Percentiles rank a stretch among this genome's conserved stretches.
Evolutionary conservation across 176 grass and related monocot species (phyloP).

Genomic region (Bolboschoenus planiculmis): DNA sequence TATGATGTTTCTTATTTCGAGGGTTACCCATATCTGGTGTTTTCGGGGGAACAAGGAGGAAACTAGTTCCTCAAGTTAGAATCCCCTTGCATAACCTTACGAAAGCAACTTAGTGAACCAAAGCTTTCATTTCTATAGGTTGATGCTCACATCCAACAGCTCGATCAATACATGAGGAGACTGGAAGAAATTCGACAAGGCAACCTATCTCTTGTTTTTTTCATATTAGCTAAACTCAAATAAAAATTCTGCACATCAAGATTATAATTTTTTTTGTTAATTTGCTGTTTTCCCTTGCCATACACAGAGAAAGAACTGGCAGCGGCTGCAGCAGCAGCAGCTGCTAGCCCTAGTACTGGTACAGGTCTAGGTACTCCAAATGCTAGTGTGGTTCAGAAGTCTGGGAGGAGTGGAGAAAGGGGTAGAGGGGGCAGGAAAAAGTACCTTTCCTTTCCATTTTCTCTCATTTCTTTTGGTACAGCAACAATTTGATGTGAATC

Average conservation of each 20-base stretch:
- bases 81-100: constrained; percentile 13
- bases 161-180: constrained; percentile 94
- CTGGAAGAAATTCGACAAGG: constrained; percentile 83
- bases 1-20: not conserved
- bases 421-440: constrained; percentile 96
- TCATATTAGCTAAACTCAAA: not conserved
- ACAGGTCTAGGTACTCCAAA: constrained; percentile 33
- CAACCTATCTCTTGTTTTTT: constrained; percentile 19
- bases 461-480: not conserved
- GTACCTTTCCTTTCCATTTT: constrained; percentile 35
- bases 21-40: not conserved
- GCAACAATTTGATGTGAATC: not conserved
- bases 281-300: not conserved
- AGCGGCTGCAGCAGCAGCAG: constrained; percentile 39
- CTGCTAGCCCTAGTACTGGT: constrained; percentile 18
- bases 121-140: constrained; percentile 50
- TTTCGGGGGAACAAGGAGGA: not conserved
- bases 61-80: constrained; percentile 5
- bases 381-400: constrained; percentile 32
- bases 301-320: constrained; percentile 22
- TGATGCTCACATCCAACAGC: constrained; percentile 95
- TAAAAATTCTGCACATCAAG: not conserved
- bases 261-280: constrained; percentile 11
- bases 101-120: constrained; percentile 18
- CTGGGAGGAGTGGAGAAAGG: constrained; percentile 60